Evolutionary conservation across 1,284 basidiomycete species (phyloP).

Genomic region (Apiotrichum porosum): DNA sequence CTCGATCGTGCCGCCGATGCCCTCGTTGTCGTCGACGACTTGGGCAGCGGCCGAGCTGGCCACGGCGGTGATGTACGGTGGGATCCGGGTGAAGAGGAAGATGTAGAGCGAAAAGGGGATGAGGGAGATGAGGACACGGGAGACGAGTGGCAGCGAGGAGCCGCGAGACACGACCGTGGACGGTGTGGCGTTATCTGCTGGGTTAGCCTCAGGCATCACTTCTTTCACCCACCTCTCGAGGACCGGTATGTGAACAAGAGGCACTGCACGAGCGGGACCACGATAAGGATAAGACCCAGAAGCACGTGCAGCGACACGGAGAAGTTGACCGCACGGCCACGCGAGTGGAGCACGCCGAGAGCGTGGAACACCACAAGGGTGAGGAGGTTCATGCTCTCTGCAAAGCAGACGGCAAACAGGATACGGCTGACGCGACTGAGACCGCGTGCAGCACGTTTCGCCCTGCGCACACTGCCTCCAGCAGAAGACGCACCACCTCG

Average conservation of each 20-base stretch:
- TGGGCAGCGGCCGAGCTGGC: background rate
- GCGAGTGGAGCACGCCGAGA: constrained; percentile 37
- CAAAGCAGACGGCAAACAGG: constrained; percentile 46
- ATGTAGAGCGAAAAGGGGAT: constrained; percentile 46
- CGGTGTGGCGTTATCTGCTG: constrained; percentile 8
- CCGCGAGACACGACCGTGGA: constrained; percentile 6
- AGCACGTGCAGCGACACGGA: constrained; percentile 43
- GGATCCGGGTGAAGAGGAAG: constrained; percentile 47
- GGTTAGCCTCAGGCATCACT: background rate
- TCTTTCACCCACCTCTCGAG: constrained; percentile 28
- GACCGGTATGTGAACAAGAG: constrained; percentile 44
- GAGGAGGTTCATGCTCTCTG: constrained; percentile 45
- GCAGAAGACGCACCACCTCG: too few species aligned
- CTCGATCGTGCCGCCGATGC: constrained; percentile 22
- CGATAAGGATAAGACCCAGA: constrained; percentile 40
- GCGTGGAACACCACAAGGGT: constrained; percentile 45
- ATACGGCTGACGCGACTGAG: constrained; percentile 38
- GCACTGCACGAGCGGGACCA: constrained; percentile 46
- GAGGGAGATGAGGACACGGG: constrained; percentile 39
- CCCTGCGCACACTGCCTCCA: too few species aligned
- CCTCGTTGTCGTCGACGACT: background rate
- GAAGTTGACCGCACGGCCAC: constrained; percentile 45
- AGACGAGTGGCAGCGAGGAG: constrained; percentile 25
- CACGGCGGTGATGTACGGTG: constrained; percentile 42
- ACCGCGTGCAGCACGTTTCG: constrained; percentile 35